Base-by-base conservation (phyloP, 768 basidiomycete genomes). In the Epithele typhae region DNA sequence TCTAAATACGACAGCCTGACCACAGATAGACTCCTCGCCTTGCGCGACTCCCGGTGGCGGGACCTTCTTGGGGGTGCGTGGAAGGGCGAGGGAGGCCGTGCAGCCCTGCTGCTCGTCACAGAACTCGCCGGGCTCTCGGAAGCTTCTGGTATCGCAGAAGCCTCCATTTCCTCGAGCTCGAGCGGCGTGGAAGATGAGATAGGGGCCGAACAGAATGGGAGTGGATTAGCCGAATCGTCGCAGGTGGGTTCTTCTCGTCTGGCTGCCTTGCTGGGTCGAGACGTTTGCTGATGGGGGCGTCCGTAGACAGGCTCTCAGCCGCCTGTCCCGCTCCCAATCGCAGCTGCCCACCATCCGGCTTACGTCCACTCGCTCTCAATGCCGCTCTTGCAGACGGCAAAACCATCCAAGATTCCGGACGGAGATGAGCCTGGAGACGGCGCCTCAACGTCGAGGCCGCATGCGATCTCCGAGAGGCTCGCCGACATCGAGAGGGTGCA, bases 261-360 rank as follows among this genome's bases (percentile, higher is more conserved):
- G 14, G 27, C 27, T 14, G 14, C 27, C 27, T 7, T 30, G 8
- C 8, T 30, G 8, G 7, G 27, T 14, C 27, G 27, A 7, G 14
- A 30, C 8, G 27, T 30, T 30, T 30, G 27, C 27, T 30, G 27
- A 30, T 30, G 8, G 27, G n/a, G 8, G 14, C 38, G 8, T 8
- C 5, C 22, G 18, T 41, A 18, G 32, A 18, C 25, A 19, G 40
- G 17, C 7, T 18, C 30, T 12, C 36, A 43, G 19, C 52, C 9
- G 11, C 49, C 4, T 45, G 39, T 15, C 49, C 59, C 7, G n/a
- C 40, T 60, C 2, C 75, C 73, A 2, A 60, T 74, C 21, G 71
- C 74, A 22, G 76, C 75, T 12, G 75, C 76, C 0, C 73, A 71
- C 45, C 73, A 77, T 46, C 75, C 73, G 21, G 41, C 45, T 12